Percentiles rank a stretch among this genome's conserved stretches.
phyloP scores from a whole-genome alignment of 2,329 filamentous ascomycete species.

The Diplodia seriata region DNA sequence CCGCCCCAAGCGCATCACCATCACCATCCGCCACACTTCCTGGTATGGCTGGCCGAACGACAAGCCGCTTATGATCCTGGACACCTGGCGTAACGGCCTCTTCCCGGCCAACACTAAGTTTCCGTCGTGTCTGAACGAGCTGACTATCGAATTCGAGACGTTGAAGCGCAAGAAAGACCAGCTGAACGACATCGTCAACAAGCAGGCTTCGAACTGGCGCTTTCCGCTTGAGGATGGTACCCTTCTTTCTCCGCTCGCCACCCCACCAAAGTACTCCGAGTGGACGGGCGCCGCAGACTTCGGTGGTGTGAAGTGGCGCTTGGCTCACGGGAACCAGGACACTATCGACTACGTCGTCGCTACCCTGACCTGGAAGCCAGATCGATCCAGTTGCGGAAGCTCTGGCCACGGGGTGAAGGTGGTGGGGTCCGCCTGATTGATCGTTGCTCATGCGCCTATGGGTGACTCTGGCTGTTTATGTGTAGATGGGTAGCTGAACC shows the following conservation, averaged over 20 bases:
- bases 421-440: not conserved
- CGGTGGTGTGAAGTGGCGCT: conserved; percentile 22
- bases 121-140: conserved; percentile 31
- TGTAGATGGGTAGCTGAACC: not conserved
- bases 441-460: not conserved
- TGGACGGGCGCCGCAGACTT: conserved; percentile 24
- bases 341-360: conserved; percentile 19
- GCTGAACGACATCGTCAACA: conserved; percentile 34
- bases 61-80: conserved; percentile 94
- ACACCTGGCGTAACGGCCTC: conserved; percentile 64
- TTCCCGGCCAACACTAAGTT: conserved; percentile 36
- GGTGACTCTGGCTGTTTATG: not conserved
- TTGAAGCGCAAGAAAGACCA: conserved; percentile 35
- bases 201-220: conserved; percentile 20
- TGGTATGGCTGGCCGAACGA: conserved; percentile 90
- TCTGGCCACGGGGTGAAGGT: not conserved
- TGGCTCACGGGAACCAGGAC: conserved; percentile 11
- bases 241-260: not conserved
- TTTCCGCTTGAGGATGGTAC: conserved; percentile 4
- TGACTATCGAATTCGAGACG: conserved; percentile 38
- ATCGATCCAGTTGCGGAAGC: not conserved
- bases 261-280: conserved; percentile 5
- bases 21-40: conserved; percentile 60
- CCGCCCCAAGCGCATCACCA: conserved; percentile 47
- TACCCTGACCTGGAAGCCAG: conserved; percentile 6